phyloP scores from a whole-genome alignment of 1,284 basidiomycete genomes.

The Ceratobasidium sp. region DNA sequence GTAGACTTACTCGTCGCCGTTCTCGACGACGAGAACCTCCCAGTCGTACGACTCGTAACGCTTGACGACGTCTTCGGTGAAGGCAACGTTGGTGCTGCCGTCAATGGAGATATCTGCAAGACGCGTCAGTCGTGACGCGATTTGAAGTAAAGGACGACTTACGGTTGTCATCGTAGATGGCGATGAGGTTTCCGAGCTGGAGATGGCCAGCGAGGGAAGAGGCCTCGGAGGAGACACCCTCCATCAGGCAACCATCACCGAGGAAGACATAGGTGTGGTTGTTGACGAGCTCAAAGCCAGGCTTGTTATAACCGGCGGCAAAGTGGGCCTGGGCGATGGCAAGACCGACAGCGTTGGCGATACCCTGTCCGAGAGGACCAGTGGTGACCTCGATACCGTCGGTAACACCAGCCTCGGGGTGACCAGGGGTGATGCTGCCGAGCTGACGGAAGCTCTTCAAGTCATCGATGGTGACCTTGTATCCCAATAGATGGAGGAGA shows the following conservation, averaged over 20 bases:
- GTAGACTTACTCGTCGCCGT: slow-evolving; percentile 70
- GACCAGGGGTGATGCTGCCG: slow-evolving; percentile 89
- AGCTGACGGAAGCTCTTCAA: slow-evolving; percentile 88
- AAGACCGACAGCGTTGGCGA: slow-evolving; percentile 91
- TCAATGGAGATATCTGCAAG: slow-evolving; percentile 91
- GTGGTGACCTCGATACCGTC: slow-evolving; percentile 97
- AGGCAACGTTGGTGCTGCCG: slow-evolving; percentile 89
- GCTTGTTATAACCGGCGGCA: slow-evolving; percentile 89
- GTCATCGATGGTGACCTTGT: slow-evolving; percentile 85
- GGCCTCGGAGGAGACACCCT: slow-evolving; percentile 92
- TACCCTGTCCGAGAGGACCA: slow-evolving; percentile 94
- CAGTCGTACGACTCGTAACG: slow-evolving; percentile 93
- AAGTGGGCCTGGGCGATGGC: slow-evolving; percentile 94
- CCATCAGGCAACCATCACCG: slow-evolving; percentile 96
- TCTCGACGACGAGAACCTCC: slow-evolving; percentile 87
- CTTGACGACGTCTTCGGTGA: slow-evolving; percentile 92
- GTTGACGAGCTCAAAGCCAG: slow-evolving; percentile 83
- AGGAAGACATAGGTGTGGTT: slow-evolving; percentile 93
- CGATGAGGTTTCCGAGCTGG: slow-evolving; percentile 91
- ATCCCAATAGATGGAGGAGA: slow-evolving; percentile 83
- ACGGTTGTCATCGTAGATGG: slow-evolving; percentile 92
- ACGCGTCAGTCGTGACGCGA: slow-evolving; percentile 9
- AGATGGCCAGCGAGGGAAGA: slow-evolving; percentile 93
- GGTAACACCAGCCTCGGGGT: slow-evolving; percentile 89
- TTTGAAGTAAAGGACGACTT: slow-evolving; percentile 42